Evolutionary conservation across 495 filamentous ascomycete species (phyloP).

Genomic region (Pseudevernia furfuracea): DNA sequence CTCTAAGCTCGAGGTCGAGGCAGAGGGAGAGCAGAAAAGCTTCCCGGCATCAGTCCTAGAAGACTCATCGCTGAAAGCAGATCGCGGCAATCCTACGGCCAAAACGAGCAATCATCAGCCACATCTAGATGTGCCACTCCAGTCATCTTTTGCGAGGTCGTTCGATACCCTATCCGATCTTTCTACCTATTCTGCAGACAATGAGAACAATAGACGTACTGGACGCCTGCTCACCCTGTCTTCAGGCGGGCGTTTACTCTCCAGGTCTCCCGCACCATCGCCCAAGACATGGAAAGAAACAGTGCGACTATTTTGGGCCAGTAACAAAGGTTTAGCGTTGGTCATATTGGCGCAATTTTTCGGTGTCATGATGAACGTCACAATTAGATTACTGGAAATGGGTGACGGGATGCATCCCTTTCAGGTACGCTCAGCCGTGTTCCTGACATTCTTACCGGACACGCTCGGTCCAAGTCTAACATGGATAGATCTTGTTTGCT

Average conservation of each 20-base stretch:
- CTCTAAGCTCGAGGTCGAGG: not conserved
- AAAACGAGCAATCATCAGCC: slow-evolving; percentile 5
- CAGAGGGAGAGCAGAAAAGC: slow-evolving; percentile 2
- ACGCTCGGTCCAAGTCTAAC: not conserved
- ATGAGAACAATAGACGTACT: slow-evolving; percentile 20
- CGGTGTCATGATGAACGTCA: slow-evolving; percentile 80
- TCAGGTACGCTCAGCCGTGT: slow-evolving; percentile 44
- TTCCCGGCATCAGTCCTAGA: not conserved
- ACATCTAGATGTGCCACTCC: slow-evolving; percentile 18
- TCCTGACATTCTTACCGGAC: not conserved
- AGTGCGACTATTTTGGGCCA: slow-evolving; percentile 35
- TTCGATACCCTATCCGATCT: slow-evolving; percentile 22
- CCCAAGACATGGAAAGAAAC: slow-evolving; percentile 29
- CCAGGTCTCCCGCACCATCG: slow-evolving; percentile 20
- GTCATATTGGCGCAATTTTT: slow-evolving; percentile 76
- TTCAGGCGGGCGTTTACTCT: slow-evolving; percentile 9
- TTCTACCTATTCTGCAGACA: slow-evolving; percentile 21
- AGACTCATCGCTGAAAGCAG: not conserved
- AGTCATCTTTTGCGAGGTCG: slow-evolving; percentile 18
- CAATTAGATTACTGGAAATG: slow-evolving; percentile 68
- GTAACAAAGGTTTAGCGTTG: slow-evolving; percentile 66
- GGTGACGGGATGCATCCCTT: slow-evolving; percentile 75
- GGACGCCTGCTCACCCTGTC: slow-evolving; percentile 8
- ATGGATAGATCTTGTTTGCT: slow-evolving; percentile 61
- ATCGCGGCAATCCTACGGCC: not conserved